These are phyloP conservation scores for Phytophthora agathidicida DNA, from an alignment of 352 stramenopile species.

Conservation along the genomic window DNA sequence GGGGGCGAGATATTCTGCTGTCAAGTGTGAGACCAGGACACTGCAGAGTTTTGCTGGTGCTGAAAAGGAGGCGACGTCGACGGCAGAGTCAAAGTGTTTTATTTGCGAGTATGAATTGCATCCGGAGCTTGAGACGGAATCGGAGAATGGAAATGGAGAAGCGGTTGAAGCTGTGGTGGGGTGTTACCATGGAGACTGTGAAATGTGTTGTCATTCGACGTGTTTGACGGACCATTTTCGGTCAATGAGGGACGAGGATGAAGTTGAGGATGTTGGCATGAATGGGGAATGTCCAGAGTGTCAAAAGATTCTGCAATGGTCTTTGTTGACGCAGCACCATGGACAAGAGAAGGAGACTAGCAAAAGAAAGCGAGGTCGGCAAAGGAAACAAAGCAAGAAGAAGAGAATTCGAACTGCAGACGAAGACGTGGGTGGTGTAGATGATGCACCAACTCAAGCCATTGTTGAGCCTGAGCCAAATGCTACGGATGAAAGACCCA, in stretches of 20 bases:
- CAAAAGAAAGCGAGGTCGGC: constrained; percentile 2
- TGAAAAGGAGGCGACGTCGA: neutral
- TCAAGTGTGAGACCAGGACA: constrained; percentile 39
- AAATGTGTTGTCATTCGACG: constrained; percentile 45
- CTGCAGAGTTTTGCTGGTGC: constrained; percentile 26
- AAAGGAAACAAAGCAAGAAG: constrained; percentile 7
- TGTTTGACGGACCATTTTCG: constrained; percentile 67
- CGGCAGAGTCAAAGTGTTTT: constrained; percentile 31
- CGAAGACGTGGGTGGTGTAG: neutral
- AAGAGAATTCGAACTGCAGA: neutral
- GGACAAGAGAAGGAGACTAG: constrained; percentile 4
- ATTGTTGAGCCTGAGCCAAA: neutral
- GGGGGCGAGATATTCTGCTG: constrained; percentile 36
- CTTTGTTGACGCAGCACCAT: constrained; percentile 35
- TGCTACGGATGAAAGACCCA: neutral
- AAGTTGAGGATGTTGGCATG: constrained; percentile 1
- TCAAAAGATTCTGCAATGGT: constrained; percentile 44
- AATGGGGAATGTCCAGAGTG: constrained; percentile 58
- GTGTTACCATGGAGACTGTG: constrained; percentile 57
- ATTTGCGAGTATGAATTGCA: constrained; percentile 49
- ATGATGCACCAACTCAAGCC: neutral
- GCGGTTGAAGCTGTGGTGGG: constrained; percentile 7
- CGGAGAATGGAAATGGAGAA: neutral
- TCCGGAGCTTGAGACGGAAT: neutral
- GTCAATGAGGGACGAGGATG: constrained; percentile 27